phyloP scores from a whole-genome alignment of 768 basidiomycete species.

The Lanmaoa pseudosensibilis region DNA sequence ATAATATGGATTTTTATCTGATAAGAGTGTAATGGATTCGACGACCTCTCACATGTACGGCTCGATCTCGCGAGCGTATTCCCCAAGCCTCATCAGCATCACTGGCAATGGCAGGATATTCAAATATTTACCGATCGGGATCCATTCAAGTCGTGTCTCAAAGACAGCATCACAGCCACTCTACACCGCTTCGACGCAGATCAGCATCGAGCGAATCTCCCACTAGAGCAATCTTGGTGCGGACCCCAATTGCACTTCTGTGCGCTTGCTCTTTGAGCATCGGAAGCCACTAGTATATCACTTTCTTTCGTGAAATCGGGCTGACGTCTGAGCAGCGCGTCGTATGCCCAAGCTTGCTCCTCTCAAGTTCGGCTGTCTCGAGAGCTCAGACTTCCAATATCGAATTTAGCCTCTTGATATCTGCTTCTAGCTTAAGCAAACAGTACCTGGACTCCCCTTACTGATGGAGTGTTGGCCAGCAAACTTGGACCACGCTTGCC shows the following conservation, averaged over 20 bases:
- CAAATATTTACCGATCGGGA: too few relatives aligned
- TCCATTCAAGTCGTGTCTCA: background rate
- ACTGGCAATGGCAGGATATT: background rate
- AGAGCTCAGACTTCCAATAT: constrained; percentile 74
- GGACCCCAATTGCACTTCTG: constrained; percentile 59
- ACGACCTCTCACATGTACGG: background rate
- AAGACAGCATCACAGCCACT: background rate
- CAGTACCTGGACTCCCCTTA: constrained; percentile 73
- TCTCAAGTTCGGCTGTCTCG: constrained; percentile 67
- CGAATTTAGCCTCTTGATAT: constrained; percentile 75
- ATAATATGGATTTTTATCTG: constrained; percentile 26
- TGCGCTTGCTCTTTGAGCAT: constrained; percentile 75
- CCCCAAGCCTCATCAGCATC: background rate
- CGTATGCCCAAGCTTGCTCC: constrained; percentile 78
- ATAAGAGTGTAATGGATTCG: constrained; percentile 12
- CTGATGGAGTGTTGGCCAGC: constrained; percentile 71
- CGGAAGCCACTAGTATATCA: constrained; percentile 71
- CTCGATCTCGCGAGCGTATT: constrained; percentile 1
- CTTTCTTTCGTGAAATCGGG: background rate
- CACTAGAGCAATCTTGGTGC: constrained; percentile 47
- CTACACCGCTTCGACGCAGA: background rate
- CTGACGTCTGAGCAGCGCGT: constrained; percentile 46
- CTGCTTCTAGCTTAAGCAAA: constrained; percentile 79
- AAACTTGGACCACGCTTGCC: constrained; percentile 69
- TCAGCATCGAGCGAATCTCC: constrained; percentile 2